Conservation (phyloP, 176 grass and related monocot genomes). For the Oryza officinalis region DNA sequence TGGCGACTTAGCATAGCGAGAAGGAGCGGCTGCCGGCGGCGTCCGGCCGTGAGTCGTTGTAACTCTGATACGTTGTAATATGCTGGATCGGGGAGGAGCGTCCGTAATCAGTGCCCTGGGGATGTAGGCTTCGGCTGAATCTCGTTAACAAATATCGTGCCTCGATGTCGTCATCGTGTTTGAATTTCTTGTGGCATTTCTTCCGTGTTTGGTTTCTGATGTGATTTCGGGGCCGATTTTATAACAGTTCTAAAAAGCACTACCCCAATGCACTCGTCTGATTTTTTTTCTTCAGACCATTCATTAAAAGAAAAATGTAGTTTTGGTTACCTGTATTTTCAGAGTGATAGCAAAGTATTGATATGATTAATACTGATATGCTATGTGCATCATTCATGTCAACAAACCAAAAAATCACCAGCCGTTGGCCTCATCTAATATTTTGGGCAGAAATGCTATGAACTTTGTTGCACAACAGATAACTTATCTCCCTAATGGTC, state of each 20-base stretch:
- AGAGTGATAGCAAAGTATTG: conserved; percentile 7
- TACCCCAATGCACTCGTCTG: conserved; percentile 16
- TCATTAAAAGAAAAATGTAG: conserved; percentile 4
- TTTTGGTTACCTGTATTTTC: conserved; percentile 21
- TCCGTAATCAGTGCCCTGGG: too few species aligned
- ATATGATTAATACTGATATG: neutral
- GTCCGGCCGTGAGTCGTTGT: too few species aligned
- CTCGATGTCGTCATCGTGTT: too few species aligned
- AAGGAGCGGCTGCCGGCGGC: too few species aligned
- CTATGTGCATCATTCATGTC: neutral
- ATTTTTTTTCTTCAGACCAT: neutral
- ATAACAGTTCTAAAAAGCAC: conserved; percentile 18
- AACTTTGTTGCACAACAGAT: conserved; percentile 13
- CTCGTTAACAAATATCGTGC: too few species aligned
- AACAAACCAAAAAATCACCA: conserved; percentile 10
- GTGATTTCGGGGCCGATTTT: too few species aligned
- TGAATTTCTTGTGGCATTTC: too few species aligned
- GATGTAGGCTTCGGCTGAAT: too few species aligned
- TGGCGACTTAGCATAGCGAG: too few species aligned
- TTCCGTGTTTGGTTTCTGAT: too few species aligned
- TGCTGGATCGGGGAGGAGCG: too few species aligned
- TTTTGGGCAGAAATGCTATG: conserved; percentile 4
- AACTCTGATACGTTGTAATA: too few species aligned
- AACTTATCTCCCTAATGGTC: conserved; percentile 9
- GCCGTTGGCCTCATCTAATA: neutral